Base-by-base conservation (phyloP, 2,329 filamentous ascomycete species). In the Arachnomyces sp. region DNA sequence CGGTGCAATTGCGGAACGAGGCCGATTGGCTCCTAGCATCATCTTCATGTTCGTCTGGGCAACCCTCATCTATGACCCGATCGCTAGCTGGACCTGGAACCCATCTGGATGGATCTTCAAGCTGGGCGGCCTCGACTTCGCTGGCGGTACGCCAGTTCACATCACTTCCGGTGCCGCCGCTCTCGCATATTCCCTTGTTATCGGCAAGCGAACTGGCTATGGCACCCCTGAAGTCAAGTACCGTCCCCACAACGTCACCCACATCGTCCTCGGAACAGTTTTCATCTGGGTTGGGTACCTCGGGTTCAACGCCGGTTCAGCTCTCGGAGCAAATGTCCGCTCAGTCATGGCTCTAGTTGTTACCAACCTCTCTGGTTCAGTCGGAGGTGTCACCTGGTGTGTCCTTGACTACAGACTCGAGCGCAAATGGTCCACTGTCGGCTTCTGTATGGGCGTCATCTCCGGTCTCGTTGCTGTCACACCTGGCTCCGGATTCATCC, bases 271-370 rank as follows among this genome's bases (percentile, higher is more conserved):
- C 41, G 88, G 88, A 20, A 94, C 88, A 2, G 86, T 94, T 34
- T 94, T 94, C 66, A 79, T 94, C 12, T 94, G 88, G 87, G 84
- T 94, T 12, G 88, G 88, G 39, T 94, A 87, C 88, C 93, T 94
- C 56, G 88, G 88, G 35, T 94, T 94, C 77, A 94, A 94, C 54
- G 86, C 84, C 36, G 87, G 87, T 48, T 88, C 82, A 12, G 87
- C 86, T 11, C 70, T 92, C 40, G 73, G 80, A 36, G 86, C 86
- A 38, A 93, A 92, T 61, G 64, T 94, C 56, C 81, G 88, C 36
- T 85, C 85, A 33, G 75, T 94, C 52, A 87, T 94, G 81, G 88
- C 88, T 33, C 84, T 83, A 8, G 73, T 90, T 1, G 84, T 90
- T 32, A 94, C 88, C 39, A 92, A 94, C 60, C 68, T 94, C 20